These are phyloP conservation scores for Curvularia eragrostidis DNA, from an alignment of 2,329 filamentous ascomycete species.

Conservation along the genomic window DNA sequence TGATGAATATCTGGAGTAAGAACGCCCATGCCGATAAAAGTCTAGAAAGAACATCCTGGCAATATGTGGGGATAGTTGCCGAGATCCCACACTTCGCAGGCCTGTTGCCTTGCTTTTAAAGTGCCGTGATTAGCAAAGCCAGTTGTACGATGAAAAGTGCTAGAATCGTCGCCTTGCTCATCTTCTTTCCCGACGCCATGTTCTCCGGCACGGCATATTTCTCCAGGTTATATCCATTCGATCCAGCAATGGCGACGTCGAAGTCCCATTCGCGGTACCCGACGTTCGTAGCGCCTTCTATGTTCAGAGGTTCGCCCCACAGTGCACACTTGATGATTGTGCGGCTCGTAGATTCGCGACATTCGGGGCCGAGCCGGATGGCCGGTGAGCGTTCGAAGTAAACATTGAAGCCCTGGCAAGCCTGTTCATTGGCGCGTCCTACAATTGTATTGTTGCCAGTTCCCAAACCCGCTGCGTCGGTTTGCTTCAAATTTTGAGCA, in stretches of 20 bases:
- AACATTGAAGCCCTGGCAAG: slow-evolving; percentile 13
- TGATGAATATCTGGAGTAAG: background rate
- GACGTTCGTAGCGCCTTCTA: background rate
- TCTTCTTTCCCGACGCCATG: background rate
- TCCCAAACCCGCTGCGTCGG: too few species aligned
- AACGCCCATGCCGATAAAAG: background rate
- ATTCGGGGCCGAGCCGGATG: slow-evolving; percentile 1
- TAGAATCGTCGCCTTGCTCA: background rate
- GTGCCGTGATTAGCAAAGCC: background rate
- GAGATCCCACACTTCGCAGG: background rate
- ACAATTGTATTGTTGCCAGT: background rate
- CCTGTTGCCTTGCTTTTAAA: background rate
- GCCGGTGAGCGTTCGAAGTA: slow-evolving; percentile 14
- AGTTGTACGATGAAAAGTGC: background rate
- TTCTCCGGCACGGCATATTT: background rate
- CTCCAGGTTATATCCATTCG: slow-evolving; percentile 10
- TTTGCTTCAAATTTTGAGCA: background rate
- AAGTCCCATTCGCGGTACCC: slow-evolving; percentile 14
- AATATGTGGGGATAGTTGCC: background rate
- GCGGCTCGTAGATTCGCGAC: slow-evolving; percentile 4
- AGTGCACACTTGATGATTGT: slow-evolving; percentile 15
- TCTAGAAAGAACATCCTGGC: background rate
- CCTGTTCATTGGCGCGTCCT: background rate
- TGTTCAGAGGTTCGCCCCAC: slow-evolving; percentile 5
- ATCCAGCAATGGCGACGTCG: slow-evolving; percentile 9